A percentile compares a stretch with the other conserved stretches of the same genome.
phyloP scores from a whole-genome alignment of 345 rosid genomes.

The Gossypium australe region DNA sequence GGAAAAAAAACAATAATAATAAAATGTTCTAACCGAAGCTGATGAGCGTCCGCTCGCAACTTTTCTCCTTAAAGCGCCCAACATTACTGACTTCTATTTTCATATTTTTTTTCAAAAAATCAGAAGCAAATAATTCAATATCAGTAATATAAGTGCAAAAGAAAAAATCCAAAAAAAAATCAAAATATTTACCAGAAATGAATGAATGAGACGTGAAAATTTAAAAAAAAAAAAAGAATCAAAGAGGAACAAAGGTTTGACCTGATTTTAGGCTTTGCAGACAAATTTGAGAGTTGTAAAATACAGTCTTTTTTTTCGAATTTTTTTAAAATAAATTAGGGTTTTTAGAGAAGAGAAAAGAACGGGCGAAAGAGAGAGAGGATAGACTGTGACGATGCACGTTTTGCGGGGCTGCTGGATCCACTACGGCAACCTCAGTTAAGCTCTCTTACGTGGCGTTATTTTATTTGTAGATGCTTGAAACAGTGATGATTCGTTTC shows the following conservation, averaged over 20 bases:
- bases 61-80: constrained; percentile 36
- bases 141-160: neutral
- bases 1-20: neutral
- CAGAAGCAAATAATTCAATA: neutral
- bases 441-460: neutral
- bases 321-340: neutral
- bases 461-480: neutral
- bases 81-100: constrained; percentile 20
- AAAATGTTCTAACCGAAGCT: constrained; percentile 29
- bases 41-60: constrained; percentile 39
- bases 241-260: too few relatives aligned
- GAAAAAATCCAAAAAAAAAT: neutral
- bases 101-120: neutral
- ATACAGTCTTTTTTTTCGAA: too few relatives aligned
- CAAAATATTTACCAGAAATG: neutral
- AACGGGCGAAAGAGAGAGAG: neutral
- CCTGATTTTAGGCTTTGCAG: too few relatives aligned
- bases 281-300: too few relatives aligned
- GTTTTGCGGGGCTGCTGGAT: neutral
- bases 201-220: neutral
- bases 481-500: too few relatives aligned
- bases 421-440: neutral
- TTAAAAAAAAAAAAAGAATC: neutral
- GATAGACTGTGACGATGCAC: neutral
- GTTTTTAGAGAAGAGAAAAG: neutral